Conservation (phyloP, 2,329 filamentous ascomycete genomes). For the Penicillium occitanis region DNA sequence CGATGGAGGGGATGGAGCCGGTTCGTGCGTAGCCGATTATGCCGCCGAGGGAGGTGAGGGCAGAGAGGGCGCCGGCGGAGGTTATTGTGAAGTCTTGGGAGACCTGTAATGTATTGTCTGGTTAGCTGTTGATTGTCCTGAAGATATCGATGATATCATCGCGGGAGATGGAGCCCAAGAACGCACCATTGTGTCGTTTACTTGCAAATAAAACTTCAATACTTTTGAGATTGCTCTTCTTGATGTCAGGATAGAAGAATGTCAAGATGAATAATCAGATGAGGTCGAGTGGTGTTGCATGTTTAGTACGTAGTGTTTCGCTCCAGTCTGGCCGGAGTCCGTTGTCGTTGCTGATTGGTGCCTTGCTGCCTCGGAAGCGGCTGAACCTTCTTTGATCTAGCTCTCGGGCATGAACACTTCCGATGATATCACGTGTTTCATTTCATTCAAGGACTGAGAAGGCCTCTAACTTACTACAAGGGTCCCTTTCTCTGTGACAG, state of each 20-base stretch:
- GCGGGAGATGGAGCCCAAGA: neutral
- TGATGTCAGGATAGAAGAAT: neutral
- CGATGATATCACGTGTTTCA: constrained; percentile 1
- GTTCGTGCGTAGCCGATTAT: constrained; percentile 83
- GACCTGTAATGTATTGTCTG: neutral
- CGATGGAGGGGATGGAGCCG: constrained; percentile 80
- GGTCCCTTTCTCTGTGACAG: neutral
- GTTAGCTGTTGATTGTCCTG: neutral
- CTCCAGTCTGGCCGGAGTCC: neutral
- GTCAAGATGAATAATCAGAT: neutral
- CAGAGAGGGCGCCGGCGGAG: constrained; percentile 75
- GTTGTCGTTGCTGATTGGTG: neutral
- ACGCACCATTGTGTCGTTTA: neutral
- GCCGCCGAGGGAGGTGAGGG: constrained; percentile 82
- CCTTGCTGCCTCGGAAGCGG: neutral
- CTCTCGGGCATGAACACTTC: neutral
- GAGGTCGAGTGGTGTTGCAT: neutral
- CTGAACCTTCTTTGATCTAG: neutral
- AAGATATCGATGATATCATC: neutral
- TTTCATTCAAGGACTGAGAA: neutral
- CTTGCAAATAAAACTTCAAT: neutral
- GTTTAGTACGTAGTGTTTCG: neutral
- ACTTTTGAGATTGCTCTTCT: neutral
- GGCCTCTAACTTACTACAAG: too few species aligned
- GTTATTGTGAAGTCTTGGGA: constrained; percentile 37